A percentile compares a stretch with the other conserved stretches of the same genome.
phyloP scores from a whole-genome alignment of 768 basidiomycete genomes.

The Basidioascus undulatus region DNA sequence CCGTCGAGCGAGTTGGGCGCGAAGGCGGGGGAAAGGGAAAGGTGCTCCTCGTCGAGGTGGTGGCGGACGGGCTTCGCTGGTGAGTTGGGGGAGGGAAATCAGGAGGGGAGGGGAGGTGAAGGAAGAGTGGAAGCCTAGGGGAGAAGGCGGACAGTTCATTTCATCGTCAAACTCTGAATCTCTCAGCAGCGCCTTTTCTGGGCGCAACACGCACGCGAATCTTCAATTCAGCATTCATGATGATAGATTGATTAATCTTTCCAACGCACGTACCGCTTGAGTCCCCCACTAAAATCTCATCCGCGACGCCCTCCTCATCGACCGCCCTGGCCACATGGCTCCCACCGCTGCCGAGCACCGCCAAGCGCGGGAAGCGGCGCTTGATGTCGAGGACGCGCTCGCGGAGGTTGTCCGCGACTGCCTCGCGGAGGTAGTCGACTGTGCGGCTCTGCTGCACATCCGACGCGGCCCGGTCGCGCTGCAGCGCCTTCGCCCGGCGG shows the following conservation, averaged over 20 bases:
- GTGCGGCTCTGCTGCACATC: conserved; percentile 41
- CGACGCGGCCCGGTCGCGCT: conserved; percentile 48
- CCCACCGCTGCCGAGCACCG: too few species aligned
- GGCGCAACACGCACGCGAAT: too few species aligned
- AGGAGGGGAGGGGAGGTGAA: not conserved
- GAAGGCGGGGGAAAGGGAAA: conserved; percentile 39
- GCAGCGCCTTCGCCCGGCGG: conserved; percentile 44
- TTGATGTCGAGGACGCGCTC: conserved; percentile 75
- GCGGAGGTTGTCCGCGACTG: conserved; percentile 71
- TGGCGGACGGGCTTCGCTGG: conserved; percentile 55
- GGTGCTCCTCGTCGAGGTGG: conserved; percentile 62
- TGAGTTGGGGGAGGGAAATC: not conserved
- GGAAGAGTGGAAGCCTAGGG: conserved; percentile 24
- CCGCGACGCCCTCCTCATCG: too few species aligned
- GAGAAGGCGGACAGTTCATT: too few species aligned
- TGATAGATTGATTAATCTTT: too few species aligned
- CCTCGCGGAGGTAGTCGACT: conserved; percentile 78
- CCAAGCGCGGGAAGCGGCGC: too few species aligned
- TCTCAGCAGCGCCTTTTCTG: conserved; percentile 46
- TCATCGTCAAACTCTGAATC: conserved; percentile 61
- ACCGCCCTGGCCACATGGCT: too few species aligned
- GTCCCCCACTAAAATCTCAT: too few species aligned
- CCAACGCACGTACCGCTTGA: too few species aligned
- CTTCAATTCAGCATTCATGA: too few species aligned
- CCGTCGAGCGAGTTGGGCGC: conserved; percentile 62